phyloP scores from a whole-genome alignment of 2,329 filamentous ascomycete species.

The Microdochium trichocladiopsis region DNA sequence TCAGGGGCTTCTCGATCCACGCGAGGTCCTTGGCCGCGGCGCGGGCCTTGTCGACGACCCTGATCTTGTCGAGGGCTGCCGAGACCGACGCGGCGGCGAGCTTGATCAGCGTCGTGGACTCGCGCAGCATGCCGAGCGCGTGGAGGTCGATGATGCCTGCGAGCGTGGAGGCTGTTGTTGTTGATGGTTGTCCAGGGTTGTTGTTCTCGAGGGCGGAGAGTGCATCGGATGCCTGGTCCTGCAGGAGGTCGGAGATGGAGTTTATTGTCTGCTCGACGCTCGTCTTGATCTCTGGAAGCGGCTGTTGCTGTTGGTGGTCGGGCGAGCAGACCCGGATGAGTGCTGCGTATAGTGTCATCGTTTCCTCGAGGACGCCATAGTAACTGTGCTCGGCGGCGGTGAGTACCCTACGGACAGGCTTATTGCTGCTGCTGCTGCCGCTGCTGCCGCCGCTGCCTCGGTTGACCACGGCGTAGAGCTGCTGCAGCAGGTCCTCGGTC shows the following conservation, averaged over 20 bases:
- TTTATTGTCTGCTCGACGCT: neutral
- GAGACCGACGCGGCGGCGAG: conserved; percentile 21
- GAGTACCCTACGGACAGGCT: neutral
- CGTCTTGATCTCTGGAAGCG: neutral
- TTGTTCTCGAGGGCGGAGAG: conserved; percentile 7
- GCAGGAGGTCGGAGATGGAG: conserved; percentile 2
- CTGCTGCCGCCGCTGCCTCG: too few relatives aligned
- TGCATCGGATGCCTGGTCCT: conserved; percentile 11
- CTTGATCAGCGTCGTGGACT: conserved; percentile 23
- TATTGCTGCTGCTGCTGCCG: too few relatives aligned
- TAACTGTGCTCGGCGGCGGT: conserved; percentile 2
- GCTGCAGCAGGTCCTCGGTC: conserved; percentile 5
- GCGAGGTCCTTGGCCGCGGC: conserved; percentile 21
- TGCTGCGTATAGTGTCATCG: conserved; percentile 7
- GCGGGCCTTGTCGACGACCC: conserved; percentile 23
- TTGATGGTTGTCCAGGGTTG: too few relatives aligned
- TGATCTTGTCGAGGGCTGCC: conserved; percentile 20
- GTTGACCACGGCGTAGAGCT: conserved; percentile 10
- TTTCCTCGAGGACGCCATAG: conserved; percentile 1
- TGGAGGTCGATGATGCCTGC: conserved; percentile 24
- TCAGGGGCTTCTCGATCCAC: conserved; percentile 23
- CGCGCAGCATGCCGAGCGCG: conserved; percentile 27
- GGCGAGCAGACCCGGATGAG: conserved; percentile 5
- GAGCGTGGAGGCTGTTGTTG: conserved; percentile 12
- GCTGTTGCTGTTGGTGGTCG: neutral